Conservation (phyloP, 805 yeast genomes). For the Yarrowia sp. region DNA sequence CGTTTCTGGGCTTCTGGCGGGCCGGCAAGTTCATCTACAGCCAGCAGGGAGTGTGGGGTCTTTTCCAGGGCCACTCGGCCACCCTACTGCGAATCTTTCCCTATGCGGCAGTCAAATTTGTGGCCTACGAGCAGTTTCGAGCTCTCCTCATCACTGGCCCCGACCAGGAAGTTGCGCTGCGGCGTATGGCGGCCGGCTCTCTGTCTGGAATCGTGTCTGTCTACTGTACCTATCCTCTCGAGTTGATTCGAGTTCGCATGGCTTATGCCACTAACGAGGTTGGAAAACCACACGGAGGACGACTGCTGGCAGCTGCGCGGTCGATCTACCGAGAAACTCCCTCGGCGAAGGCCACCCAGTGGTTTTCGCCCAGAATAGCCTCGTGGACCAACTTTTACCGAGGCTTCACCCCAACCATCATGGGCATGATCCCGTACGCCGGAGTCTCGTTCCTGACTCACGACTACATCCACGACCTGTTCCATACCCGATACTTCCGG, state of each 20-base stretch:
- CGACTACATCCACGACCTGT: slow-evolving; percentile 85
- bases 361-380: slow-evolving; percentile 40
- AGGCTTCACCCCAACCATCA: slow-evolving; percentile 90
- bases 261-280: slow-evolving; percentile 74
- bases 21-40: slow-evolving; percentile 74
- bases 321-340: slow-evolving; percentile 48
- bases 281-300: slow-evolving; percentile 16
- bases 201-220: slow-evolving; percentile 88
- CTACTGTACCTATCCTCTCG: slow-evolving; percentile 89
- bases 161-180: slow-evolving; percentile 74
- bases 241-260: slow-evolving; percentile 84
- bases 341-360: slow-evolving; percentile 23
- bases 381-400: slow-evolving; percentile 77
- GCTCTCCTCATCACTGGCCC: slow-evolving; percentile 77
- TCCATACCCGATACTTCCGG: slow-evolving; percentile 66
- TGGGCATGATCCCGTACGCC: slow-evolving; percentile 98
- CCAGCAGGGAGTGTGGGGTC: slow-evolving; percentile 77
- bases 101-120: slow-evolving; percentile 95
- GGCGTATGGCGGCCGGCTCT: slow-evolving; percentile 88
- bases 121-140: slow-evolving; percentile 92
- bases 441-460: slow-evolving; percentile 97
- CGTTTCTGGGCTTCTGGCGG: slow-evolving; percentile 72
- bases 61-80: slow-evolving; percentile 95
- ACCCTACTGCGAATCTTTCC: slow-evolving; percentile 92
- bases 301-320: slow-evolving; percentile 40